Evolutionary conservation across 768 basidiomycete genomes (phyloP).

Genomic region (Phylloporus rhodoxanthus): DNA sequence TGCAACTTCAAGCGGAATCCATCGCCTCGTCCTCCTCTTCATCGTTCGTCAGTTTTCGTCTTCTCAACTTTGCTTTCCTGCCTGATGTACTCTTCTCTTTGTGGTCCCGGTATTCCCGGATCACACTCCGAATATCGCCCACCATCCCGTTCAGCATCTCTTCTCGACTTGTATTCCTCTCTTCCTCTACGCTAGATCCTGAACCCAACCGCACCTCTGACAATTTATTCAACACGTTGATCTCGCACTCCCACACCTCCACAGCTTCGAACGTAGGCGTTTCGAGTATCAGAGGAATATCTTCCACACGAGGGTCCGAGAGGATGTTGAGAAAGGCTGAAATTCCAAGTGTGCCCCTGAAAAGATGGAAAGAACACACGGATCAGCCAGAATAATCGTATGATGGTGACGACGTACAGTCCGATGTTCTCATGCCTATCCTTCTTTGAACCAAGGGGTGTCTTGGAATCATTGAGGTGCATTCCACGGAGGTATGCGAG

Average conservation of each 20-base stretch:
- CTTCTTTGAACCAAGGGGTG: constrained; percentile 52
- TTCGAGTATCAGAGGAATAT: constrained; percentile 77
- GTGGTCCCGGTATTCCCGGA: constrained; percentile 10
- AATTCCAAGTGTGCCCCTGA: constrained; percentile 64
- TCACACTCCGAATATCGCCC: constrained; percentile 7
- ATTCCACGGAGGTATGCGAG: constrained; percentile 70
- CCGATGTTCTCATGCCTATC: constrained; percentile 87
- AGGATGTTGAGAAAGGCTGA: constrained; percentile 59
- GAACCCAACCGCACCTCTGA: constrained; percentile 15
- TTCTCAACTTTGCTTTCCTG: constrained; percentile 1
- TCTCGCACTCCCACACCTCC: constrained; percentile 70
- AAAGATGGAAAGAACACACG: not conserved
- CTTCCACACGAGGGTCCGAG: constrained; percentile 57
- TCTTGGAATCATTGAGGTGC: constrained; percentile 84
- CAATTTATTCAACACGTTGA: constrained; percentile 50
- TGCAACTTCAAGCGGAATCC: constrained; percentile 4
- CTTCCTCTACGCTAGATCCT: not conserved
- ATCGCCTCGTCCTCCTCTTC: constrained; percentile 9
- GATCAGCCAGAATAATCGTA: not conserved
- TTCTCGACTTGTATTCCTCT: not conserved
- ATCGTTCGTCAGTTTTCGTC: not conserved
- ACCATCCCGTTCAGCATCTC: constrained; percentile 8
- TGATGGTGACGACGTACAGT: constrained; percentile 43
- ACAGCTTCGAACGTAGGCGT: constrained; percentile 67
- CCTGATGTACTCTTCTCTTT: constrained; percentile 4